Conservation (phyloP, 1,284 basidiomycete species). For the Pseudozyma pruni region DNA sequence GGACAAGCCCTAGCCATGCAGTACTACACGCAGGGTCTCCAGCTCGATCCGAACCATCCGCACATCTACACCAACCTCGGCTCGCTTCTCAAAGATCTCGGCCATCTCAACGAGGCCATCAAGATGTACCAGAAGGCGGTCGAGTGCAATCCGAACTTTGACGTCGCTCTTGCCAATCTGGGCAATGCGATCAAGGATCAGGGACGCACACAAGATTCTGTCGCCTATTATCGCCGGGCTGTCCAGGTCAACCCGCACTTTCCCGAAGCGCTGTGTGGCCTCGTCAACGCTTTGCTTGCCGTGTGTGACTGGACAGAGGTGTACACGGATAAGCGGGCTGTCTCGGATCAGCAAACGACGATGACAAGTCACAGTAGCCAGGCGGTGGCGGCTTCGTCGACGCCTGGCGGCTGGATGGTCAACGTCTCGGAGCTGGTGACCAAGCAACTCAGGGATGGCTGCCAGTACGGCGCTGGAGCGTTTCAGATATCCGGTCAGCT, state of each 20-base stretch:
- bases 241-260: slow-evolving; percentile 73
- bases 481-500: slow-evolving; percentile 68
- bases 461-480: slow-evolving; percentile 69
- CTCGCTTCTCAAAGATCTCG: slow-evolving; percentile 75
- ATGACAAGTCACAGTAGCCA: background rate
- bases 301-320: slow-evolving; percentile 74
- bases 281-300: slow-evolving; percentile 72
- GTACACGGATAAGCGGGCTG: slow-evolving; percentile 28
- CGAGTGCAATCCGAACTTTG: slow-evolving; percentile 72
- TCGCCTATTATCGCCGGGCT: slow-evolving; percentile 73
- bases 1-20: slow-evolving; percentile 71
- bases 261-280: slow-evolving; percentile 74
- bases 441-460: slow-evolving; percentile 71
- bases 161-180: slow-evolving; percentile 75
- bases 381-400: background rate
- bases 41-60: slow-evolving; percentile 73
- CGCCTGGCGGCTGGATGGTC: slow-evolving; percentile 70
- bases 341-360: slow-evolving; percentile 1
- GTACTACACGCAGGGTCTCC: slow-evolving; percentile 74
- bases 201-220: slow-evolving; percentile 72
- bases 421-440: slow-evolving; percentile 71
- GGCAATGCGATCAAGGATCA: slow-evolving; percentile 73
- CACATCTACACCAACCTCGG: slow-evolving; percentile 76
- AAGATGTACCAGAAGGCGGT: slow-evolving; percentile 73
- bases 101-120: slow-evolving; percentile 72